Evolutionary conservation across 139 green algal genomes (phyloP).

Genomic region (Coccomyxa sp.): DNA sequence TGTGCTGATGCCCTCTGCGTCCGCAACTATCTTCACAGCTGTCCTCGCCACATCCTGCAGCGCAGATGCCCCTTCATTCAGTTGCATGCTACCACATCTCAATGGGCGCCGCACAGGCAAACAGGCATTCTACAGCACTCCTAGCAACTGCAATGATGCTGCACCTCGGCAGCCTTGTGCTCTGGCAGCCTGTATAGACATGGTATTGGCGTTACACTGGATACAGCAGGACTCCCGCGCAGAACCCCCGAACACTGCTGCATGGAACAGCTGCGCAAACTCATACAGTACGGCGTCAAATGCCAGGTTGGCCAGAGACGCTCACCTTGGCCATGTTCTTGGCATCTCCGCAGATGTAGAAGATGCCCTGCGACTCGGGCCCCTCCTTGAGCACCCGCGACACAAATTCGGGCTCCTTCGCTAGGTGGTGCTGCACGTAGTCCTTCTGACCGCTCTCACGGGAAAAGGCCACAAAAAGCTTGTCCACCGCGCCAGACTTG

Average conservation of each 20-base stretch:
- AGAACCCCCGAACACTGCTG: not conserved
- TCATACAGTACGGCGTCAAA: no score
- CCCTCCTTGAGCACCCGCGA: conserved; percentile 8
- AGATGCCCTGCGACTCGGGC: conserved; percentile 35
- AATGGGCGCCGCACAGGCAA: not conserved
- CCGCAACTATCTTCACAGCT: not conserved
- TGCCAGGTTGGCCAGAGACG: no score
- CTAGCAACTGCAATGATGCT: not conserved
- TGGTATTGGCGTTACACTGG: not conserved
- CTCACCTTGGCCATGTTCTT: conserved; percentile 91
- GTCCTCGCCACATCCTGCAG: conserved; percentile 1
- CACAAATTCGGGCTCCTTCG: conserved; percentile 28
- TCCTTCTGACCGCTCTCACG: conserved; percentile 57
- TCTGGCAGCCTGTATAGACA: not conserved
- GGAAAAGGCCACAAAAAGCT: conserved; percentile 78
- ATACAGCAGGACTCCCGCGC: no score
- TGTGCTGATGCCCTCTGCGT: not conserved
- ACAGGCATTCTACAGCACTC: not conserved
- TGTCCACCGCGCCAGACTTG: conserved; percentile 50
- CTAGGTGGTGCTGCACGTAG: conserved; percentile 88
- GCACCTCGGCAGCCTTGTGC: not conserved
- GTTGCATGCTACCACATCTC: not conserved
- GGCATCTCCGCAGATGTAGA: conserved; percentile 97
- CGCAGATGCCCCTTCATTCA: not conserved
- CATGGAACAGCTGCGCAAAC: not conserved